Percentiles rank a stretch among this genome's conserved stretches.
Evolutionary conservation across 2,329 filamentous ascomycete species (phyloP).

Genomic region (Alternaria triticina): DNA sequence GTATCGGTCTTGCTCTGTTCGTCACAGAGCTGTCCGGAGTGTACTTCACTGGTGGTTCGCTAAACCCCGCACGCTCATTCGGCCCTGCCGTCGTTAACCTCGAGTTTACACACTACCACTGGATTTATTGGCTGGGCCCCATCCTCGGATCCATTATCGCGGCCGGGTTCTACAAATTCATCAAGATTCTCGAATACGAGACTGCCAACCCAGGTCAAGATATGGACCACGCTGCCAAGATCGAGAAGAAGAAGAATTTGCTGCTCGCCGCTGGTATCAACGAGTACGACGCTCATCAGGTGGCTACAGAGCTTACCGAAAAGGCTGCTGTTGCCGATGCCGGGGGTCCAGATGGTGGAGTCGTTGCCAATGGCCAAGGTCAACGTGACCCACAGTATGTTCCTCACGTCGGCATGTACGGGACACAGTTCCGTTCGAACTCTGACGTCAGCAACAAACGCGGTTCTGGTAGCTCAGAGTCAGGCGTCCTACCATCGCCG

Average conservation of each 20-base stretch:
- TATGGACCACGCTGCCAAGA: constrained; percentile 18
- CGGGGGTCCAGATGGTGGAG: constrained; percentile 9
- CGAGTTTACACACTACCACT: constrained; percentile 40
- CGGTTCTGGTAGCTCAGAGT: constrained; percentile 12
- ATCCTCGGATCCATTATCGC: constrained; percentile 52
- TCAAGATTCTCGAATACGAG: constrained; percentile 48
- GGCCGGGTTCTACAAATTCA: constrained; percentile 55
- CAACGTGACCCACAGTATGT: constrained; percentile 1
- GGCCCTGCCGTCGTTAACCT: constrained; percentile 50
- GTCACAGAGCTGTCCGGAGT: constrained; percentile 51
- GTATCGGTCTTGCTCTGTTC: constrained; percentile 72
- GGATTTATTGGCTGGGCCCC: constrained; percentile 55
- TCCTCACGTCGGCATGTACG: constrained; percentile 12
- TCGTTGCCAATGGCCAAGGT: constrained; percentile 19
- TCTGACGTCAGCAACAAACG: constrained; percentile 6
- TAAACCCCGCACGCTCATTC: constrained; percentile 54
- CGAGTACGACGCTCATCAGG: constrained; percentile 21
- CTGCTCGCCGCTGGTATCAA: constrained; percentile 25
- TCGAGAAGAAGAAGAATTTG: constrained; percentile 15
- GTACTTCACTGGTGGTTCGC: constrained; percentile 52
- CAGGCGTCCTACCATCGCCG: background rate
- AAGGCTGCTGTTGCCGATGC: constrained; percentile 4
- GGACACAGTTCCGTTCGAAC: constrained; percentile 13
- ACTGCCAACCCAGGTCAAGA: constrained; percentile 41
- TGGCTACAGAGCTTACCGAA: constrained; percentile 21